phyloP scores from a whole-genome alignment of 768 basidiomycete genomes.

The Postia placenta region DNA sequence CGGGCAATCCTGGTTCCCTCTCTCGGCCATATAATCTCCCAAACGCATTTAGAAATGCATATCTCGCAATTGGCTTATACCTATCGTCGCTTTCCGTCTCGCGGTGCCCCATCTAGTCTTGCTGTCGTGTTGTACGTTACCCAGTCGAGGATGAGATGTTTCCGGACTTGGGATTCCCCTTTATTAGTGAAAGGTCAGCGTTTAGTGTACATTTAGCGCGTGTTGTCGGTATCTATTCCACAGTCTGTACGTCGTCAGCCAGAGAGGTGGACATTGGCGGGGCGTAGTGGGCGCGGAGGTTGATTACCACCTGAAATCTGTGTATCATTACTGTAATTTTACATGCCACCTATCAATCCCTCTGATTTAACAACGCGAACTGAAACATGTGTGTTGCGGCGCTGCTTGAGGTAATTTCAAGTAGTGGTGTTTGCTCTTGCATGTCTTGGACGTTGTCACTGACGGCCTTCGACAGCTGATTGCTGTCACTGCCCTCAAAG shows the following conservation, averaged over 20 bases:
- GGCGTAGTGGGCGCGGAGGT: not conserved
- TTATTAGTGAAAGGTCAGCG: not conserved
- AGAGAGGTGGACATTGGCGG: not conserved
- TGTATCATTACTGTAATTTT: too few species aligned
- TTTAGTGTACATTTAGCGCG: not conserved
- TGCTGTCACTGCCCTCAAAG: too few species aligned
- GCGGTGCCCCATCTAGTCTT: not conserved
- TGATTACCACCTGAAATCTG: too few species aligned
- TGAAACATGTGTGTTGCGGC: too few species aligned
- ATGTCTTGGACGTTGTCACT: too few species aligned
- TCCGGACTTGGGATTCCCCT: not conserved
- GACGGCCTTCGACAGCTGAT: too few species aligned
- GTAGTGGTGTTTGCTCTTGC: too few species aligned
- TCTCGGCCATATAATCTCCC: not conserved
- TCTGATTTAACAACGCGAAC: too few species aligned
- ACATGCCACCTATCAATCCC: too few species aligned
- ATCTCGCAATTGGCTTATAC: slow-evolving; percentile 7
- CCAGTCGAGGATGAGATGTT: not conserved
- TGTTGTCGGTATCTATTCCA: not conserved
- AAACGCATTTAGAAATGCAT: slow-evolving; percentile 7
- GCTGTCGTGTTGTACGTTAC: slow-evolving; percentile 1
- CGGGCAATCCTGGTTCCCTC: not conserved
- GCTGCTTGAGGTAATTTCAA: too few species aligned
- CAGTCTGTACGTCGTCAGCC: not conserved
- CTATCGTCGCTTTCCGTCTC: not conserved